Base-by-base conservation (phyloP, 768 basidiomycete species). In the Auricularia sp. region DNA sequence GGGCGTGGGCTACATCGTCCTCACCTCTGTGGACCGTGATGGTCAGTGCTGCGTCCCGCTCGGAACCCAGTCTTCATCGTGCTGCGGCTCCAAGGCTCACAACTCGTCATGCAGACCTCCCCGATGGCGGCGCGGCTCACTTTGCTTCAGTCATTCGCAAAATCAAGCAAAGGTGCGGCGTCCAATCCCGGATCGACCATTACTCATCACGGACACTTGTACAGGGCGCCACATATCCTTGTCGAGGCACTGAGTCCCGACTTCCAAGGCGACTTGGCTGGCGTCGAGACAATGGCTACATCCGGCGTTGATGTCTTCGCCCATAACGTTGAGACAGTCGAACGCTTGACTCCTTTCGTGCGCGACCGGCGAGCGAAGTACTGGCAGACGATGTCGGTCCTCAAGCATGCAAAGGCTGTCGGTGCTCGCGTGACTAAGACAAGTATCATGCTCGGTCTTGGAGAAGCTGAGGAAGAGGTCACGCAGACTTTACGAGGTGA, bases 261-360 rank as follows among this genome's bases (percentile, higher is more conserved):
- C 75, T 98, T 98, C 75, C 85, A 85, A 18, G 95, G 93, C 18
- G 82, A 82, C 54, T 73, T 90, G 59, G 81, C 86, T 10, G 84
- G 88, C 62, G 90, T 97, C 34, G 83, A 87, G 1, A 69, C 85
- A 10, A 92, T 99, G 33, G 97, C 97, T 2, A 85, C 85, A 66
- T 97, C 95, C 0, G 97, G 97, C 3, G 79, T 99, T 18, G 97
- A 98, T 72, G 97, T 99, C 13, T 99, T 94, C 71, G 97, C 97
- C 1, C 97, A 99, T 77, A 98, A 99, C 74, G 78, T 98, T 59
- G 97, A 99, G 77, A 98, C 97, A 0, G 86, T 89, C n/a, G 96
- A 98, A 76, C 86, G 85, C 56, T 79, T 97, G 62, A 98, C 97
- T 0, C 97, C 96, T 0, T 94, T 83, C 70, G 97, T 99, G 34